A percentile compares a stretch with the other conserved stretches of the same genome.
Conservation (phyloP, 306 rosid genomes). For the Ziziphus jujuba region DNA sequence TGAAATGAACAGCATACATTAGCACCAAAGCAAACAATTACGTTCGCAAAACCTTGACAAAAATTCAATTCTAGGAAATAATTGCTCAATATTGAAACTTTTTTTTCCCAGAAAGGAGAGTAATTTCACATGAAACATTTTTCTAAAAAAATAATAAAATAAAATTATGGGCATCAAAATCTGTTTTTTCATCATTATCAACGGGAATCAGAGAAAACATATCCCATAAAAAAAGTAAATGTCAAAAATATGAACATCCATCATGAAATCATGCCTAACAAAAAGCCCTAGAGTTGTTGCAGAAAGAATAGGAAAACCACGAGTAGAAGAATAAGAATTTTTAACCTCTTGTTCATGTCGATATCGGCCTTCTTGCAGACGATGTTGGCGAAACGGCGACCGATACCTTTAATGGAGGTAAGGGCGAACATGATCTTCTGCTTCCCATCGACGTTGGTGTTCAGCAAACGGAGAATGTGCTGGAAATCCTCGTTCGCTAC, state of each 20-base stretch:
- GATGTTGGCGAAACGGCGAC: slow-evolving; percentile 60
- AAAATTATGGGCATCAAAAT: too few relatives aligned
- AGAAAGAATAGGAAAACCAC: not conserved
- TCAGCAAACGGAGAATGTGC: slow-evolving; percentile 68
- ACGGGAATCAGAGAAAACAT: too few relatives aligned
- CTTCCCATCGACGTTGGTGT: slow-evolving; percentile 68
- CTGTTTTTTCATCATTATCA: too few relatives aligned
- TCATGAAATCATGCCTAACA: not conserved
- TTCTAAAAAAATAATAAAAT: too few relatives aligned
- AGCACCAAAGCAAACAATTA: too few relatives aligned
- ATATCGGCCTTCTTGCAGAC: slow-evolving; percentile 67
- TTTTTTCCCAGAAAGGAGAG: too few relatives aligned
- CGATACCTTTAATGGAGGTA: slow-evolving; percentile 71
- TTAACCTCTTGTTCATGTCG: slow-evolving; percentile 61
- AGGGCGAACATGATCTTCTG: slow-evolving; percentile 65
- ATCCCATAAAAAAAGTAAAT: too few relatives aligned
- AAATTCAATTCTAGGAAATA: too few relatives aligned
- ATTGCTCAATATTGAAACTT: too few relatives aligned
- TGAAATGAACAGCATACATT: too few relatives aligned
- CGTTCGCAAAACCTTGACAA: too few relatives aligned
- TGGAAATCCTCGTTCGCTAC: slow-evolving; percentile 67
- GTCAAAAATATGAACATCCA: not conserved
- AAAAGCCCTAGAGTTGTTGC: not conserved
- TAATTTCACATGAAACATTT: too few relatives aligned
- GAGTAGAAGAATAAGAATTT: not conserved